A percentile compares a stretch with the other conserved stretches of the same genome.
Conservation (phyloP, 345 rosid genomes). For the Cardamine resedifolia region DNA sequence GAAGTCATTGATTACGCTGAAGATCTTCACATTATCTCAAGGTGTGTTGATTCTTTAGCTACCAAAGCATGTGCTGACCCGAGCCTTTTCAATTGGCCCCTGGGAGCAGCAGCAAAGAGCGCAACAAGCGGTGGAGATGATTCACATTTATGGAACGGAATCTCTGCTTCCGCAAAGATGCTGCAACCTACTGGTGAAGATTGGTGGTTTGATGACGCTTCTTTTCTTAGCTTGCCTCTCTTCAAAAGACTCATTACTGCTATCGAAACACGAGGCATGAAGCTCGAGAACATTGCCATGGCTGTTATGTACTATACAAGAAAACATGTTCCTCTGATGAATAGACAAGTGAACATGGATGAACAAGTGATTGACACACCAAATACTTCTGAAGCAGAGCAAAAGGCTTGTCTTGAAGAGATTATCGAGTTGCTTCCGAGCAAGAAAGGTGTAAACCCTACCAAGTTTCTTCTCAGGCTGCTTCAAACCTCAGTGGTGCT, state of each 20-base stretch:
- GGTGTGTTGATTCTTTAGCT: constrained; percentile 73
- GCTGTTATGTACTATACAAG: constrained; percentile 57
- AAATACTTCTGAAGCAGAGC: constrained; percentile 47
- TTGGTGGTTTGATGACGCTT: constrained; percentile 76
- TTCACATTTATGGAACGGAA: constrained; percentile 60
- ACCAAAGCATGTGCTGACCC: constrained; percentile 68
- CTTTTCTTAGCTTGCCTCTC: constrained; percentile 50
- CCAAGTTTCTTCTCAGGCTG: constrained; percentile 64
- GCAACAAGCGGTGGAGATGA: constrained; percentile 22
- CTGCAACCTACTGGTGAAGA: constrained; percentile 54
- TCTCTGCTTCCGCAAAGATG: constrained; percentile 44
- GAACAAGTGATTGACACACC: constrained; percentile 36
- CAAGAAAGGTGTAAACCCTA: constrained; percentile 56
- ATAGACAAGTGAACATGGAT: constrained; percentile 48
- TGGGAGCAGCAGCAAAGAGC: constrained; percentile 32
- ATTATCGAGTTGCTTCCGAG: constrained; percentile 59
- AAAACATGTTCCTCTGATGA: constrained; percentile 57
- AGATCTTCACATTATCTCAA: constrained; percentile 66
- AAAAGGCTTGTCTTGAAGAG: constrained; percentile 58
- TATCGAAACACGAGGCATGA: constrained; percentile 54
- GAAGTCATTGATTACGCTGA: constrained; percentile 59
- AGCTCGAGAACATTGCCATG: constrained; percentile 52
- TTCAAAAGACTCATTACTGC: constrained; percentile 56
- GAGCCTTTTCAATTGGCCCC: constrained; percentile 57
- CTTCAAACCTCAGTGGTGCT: constrained; percentile 59